Evolutionary conservation across 129 eudicot genomes (phyloP).

Genomic region (Flaveria trinervia): DNA sequence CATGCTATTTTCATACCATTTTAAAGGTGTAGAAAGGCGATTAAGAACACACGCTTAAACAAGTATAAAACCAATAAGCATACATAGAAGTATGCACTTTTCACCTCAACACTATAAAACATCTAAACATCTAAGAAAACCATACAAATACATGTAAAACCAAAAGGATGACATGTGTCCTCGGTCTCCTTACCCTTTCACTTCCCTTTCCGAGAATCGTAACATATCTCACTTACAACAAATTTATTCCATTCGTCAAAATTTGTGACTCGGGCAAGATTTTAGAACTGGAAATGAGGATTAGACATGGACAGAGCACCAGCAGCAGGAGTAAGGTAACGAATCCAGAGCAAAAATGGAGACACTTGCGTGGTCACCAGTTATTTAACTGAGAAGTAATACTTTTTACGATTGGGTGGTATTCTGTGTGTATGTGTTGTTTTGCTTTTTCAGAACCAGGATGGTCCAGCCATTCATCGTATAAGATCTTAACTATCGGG

Average conservation of each 20-base stretch:
- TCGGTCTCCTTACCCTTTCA: background rate
- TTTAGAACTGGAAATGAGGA: background rate
- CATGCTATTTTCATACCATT: no score
- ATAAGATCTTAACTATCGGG: constrained; percentile 55
- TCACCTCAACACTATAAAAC: background rate
- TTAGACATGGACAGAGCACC: background rate
- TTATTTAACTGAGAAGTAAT: constrained; percentile 72
- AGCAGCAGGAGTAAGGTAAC: constrained; percentile 2
- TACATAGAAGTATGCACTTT: background rate
- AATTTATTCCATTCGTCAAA: background rate
- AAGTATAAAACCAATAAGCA: background rate
- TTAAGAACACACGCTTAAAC: no score
- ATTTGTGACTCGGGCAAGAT: constrained; percentile 17
- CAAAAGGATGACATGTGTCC: background rate
- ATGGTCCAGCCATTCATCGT: constrained; percentile 70
- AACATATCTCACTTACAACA: background rate
- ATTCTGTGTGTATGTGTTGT: constrained; percentile 64
- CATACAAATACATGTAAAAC: background rate
- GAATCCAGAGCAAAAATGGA: background rate
- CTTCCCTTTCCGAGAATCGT: background rate
- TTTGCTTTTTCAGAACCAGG: constrained; percentile 92
- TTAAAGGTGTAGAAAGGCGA: no score
- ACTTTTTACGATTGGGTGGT: constrained; percentile 77
- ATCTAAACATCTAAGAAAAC: constrained; percentile 1
- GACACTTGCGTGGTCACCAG: constrained; percentile 47